These are phyloP conservation scores for Lasiosphaeria miniovina DNA, from an alignment of 495 filamentous ascomycete species.

Conservation along the genomic window DNA sequence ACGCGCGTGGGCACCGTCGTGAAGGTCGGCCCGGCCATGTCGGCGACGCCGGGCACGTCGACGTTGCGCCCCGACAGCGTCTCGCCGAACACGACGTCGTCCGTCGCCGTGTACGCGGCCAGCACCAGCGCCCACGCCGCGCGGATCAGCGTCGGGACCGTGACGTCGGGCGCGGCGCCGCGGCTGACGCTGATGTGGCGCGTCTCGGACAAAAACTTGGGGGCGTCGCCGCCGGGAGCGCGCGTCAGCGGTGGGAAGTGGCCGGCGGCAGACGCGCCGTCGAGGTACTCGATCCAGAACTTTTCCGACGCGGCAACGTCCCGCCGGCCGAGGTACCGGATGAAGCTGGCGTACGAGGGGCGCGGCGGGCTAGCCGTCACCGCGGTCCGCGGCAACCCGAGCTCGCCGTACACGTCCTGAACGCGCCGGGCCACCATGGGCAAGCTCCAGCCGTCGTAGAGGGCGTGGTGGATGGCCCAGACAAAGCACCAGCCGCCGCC, in stretches of 20 bases:
- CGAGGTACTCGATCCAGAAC: constrained; percentile 27
- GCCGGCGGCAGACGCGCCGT: constrained; percentile 11
- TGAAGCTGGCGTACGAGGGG: constrained; percentile 32
- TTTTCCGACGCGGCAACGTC: constrained; percentile 19
- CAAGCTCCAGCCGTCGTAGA: constrained; percentile 65
- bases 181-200: constrained; percentile 12
- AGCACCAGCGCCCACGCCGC: constrained; percentile 45
- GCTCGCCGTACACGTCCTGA: constrained; percentile 25
- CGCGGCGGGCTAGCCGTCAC: background rate
- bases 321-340: constrained; percentile 23
- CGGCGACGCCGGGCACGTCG: constrained; percentile 44
- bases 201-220: constrained; percentile 14
- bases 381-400: background rate
- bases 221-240: background rate
- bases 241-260: constrained; percentile 23
- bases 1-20: constrained; percentile 56
- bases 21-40: constrained; percentile 53
- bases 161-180: constrained; percentile 14
- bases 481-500: constrained; percentile 37
- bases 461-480: constrained; percentile 59
- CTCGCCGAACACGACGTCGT: constrained; percentile 45
- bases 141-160: constrained; percentile 35
- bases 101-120: constrained; percentile 33
- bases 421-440: constrained; percentile 47
- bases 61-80: constrained; percentile 45